Evolutionary conservation across 2,329 filamentous ascomycete genomes (phyloP).

Genomic region (Mollisia scopiformis): DNA sequence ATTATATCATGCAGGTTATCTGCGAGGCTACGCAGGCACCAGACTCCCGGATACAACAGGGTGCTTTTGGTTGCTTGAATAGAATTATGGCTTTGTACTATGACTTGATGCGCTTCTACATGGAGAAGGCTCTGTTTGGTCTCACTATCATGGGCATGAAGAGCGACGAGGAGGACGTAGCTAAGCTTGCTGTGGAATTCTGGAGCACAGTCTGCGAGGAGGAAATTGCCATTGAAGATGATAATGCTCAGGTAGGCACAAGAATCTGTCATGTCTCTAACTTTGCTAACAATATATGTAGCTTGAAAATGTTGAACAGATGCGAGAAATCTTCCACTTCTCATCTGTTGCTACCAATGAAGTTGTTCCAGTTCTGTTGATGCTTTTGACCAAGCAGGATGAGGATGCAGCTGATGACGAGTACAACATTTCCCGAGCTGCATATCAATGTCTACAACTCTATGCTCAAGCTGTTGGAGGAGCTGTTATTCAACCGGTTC

Average conservation of each 20-base stretch:
- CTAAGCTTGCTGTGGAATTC: slow-evolving; percentile 97
- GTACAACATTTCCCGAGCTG: slow-evolving; percentile 93
- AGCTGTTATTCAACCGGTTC: slow-evolving; percentile 82
- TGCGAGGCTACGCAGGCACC: slow-evolving; percentile 97
- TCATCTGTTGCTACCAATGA: slow-evolving; percentile 89
- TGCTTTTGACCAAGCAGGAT: slow-evolving; percentile 92
- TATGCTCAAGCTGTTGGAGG: slow-evolving; percentile 91
- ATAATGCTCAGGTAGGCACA: slow-evolving; percentile 74
- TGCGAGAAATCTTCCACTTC: slow-evolving; percentile 95
- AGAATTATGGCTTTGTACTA: slow-evolving; percentile 99
- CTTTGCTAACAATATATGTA: slow-evolving; percentile 14
- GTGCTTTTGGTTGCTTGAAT: slow-evolving; percentile 95
- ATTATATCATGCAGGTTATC: slow-evolving; percentile 99
- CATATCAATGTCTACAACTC: slow-evolving; percentile 95
- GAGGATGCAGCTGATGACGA: slow-evolving; percentile 97
- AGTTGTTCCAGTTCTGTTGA: slow-evolving; percentile 88
- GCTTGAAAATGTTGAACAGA: slow-evolving; percentile 48
- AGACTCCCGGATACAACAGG: slow-evolving; percentile 90
- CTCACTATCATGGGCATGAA: slow-evolving; percentile 99
- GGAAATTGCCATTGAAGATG: slow-evolving; percentile 96
- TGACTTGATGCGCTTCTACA: slow-evolving; percentile 99
- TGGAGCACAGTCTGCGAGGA: slow-evolving; percentile 99
- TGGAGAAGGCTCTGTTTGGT: slow-evolving; percentile 99
- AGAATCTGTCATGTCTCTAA: not conserved
- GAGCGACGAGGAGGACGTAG: slow-evolving; percentile 94